Percentiles rank a stretch among this genome's conserved stretches.
These are phyloP conservation scores for Claviceps sp. DNA, from an alignment of 2,329 filamentous ascomycete genomes.

Conservation along the genomic window DNA sequence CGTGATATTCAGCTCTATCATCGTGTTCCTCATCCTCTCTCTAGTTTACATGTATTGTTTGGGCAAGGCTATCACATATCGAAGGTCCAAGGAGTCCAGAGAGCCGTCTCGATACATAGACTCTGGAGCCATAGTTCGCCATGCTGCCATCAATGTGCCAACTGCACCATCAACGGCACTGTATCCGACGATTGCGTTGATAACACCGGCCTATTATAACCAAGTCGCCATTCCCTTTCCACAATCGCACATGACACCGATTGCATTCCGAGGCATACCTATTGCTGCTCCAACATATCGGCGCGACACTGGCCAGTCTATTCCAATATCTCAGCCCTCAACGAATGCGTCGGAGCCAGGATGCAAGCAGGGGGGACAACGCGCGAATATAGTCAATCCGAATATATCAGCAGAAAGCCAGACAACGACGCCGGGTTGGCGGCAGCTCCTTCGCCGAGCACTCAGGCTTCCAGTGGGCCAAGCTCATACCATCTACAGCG, in stretches of 20 bases:
- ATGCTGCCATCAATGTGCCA: neutral
- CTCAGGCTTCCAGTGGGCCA: constrained; percentile 19
- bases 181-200: neutral
- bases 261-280: neutral
- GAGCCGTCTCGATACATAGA: neutral
- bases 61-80: constrained; percentile 11
- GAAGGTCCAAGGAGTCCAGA: neutral
- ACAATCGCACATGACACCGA: neutral
- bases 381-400: neutral
- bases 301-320: neutral
- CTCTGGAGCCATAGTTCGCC: neutral
- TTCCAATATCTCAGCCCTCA: neutral
- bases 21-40: constrained; percentile 15
- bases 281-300: neutral
- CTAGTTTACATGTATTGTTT: constrained; percentile 23
- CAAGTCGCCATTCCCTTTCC: neutral
- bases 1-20: constrained; percentile 23
- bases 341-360: neutral
- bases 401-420: neutral
- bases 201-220: neutral
- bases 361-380: neutral
- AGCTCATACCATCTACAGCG: constrained; percentile 22
- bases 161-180: neutral
- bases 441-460: constrained; percentile 13
- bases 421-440: constrained; percentile 13